Conservation (phyloP, 495 filamentous ascomycete genomes). For the Aspergillus steynii region DNA sequence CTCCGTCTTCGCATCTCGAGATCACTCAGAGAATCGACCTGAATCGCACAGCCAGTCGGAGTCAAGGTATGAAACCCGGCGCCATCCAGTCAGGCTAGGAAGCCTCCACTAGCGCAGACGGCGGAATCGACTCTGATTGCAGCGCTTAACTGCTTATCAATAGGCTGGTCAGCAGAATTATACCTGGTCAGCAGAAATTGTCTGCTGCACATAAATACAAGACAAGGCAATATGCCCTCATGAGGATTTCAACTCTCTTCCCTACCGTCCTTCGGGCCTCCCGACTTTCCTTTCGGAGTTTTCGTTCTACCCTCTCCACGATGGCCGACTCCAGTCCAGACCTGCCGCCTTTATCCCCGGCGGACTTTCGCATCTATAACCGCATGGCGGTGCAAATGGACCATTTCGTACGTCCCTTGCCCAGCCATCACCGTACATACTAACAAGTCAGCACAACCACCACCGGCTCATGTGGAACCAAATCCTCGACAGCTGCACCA, state of each 20-base stretch:
- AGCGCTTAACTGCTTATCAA: too few relatives aligned
- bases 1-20: too few relatives aligned
- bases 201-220: too few relatives aligned
- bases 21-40: too few relatives aligned
- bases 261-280: neutral
- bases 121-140: too few relatives aligned
- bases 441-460: slow-evolving; percentile 61
- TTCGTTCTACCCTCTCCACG: neutral
- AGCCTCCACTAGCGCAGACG: too few relatives aligned
- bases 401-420: slow-evolving; percentile 54
- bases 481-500: slow-evolving; percentile 64
- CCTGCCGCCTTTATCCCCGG: slow-evolving; percentile 46
- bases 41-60: too few relatives aligned
- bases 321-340: neutral
- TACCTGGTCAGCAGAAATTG: too few relatives aligned
- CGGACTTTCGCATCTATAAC: slow-evolving; percentile 68
- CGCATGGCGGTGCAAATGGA: slow-evolving; percentile 78
- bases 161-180: too few relatives aligned
- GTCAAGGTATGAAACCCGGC: too few relatives aligned
- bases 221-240: too few relatives aligned
- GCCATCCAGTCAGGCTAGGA: too few relatives aligned
- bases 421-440: neutral
- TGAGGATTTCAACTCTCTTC: neutral
- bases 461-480: slow-evolving; percentile 73
- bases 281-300: neutral